Percentiles rank a stretch among this genome's conserved stretches.
Conservation (phyloP, 2,329 filamentous ascomycete genomes). For the Spiromastix sp. region DNA sequence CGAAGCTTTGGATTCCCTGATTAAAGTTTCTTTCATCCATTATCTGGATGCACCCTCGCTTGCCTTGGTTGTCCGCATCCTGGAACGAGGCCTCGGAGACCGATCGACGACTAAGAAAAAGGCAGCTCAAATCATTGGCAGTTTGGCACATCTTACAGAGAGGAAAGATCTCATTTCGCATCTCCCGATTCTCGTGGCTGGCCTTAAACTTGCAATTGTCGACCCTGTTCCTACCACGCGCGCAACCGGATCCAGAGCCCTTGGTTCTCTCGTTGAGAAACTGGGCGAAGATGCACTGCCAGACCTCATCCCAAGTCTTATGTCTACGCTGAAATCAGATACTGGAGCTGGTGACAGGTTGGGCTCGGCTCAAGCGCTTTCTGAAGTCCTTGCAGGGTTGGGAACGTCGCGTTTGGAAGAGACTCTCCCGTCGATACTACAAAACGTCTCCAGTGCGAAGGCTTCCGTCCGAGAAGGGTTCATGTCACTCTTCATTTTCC, state of each 20-base stretch:
- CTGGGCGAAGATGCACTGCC: constrained; percentile 92
- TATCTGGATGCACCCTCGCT: constrained; percentile 96
- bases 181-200: constrained; percentile 82
- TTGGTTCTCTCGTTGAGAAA: constrained; percentile 96
- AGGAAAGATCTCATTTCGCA: constrained; percentile 88
- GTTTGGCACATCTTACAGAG: constrained; percentile 91
- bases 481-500: constrained; percentile 98
- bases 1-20: constrained; percentile 81
- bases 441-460: constrained; percentile 89
- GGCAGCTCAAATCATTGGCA: constrained; percentile 94
- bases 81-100: constrained; percentile 84
- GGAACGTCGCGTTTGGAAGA: constrained; percentile 90
- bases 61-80: constrained; percentile 85
- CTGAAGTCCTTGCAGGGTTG: constrained; percentile 88
- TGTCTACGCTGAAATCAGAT: constrained; percentile 95
- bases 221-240: constrained; percentile 94
- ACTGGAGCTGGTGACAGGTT: constrained; percentile 92
- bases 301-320: constrained; percentile 92
- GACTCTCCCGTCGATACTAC: constrained; percentile 87
- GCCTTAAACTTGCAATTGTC: constrained; percentile 77
- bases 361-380: constrained; percentile 90
- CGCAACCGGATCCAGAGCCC: constrained; percentile 87
- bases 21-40: constrained; percentile 97
- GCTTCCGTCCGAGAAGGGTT: constrained; percentile 89
- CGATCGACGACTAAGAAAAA: constrained; percentile 93